Evolutionary conservation across 345 rosid species (phyloP).

Genomic region (Populus davidiana): DNA sequence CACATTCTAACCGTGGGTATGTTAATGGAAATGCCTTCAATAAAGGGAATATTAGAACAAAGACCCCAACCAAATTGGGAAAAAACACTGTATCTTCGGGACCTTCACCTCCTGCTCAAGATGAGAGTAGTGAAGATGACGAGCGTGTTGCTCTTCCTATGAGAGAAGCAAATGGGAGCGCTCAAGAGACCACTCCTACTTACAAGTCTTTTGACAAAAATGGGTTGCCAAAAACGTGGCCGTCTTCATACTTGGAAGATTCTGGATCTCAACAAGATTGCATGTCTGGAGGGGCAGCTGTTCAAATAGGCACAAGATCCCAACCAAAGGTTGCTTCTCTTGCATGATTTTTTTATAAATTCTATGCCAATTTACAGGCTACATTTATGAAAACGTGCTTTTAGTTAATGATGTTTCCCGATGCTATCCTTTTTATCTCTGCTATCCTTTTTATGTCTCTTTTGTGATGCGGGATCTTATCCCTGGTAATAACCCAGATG

Average conservation of each 20-base stretch:
- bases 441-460: no score
- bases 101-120: slow-evolving; percentile 25
- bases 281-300: slow-evolving; percentile 19
- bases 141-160: slow-evolving; percentile 16
- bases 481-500: no score
- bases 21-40: slow-evolving; percentile 11
- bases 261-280: slow-evolving; percentile 19
- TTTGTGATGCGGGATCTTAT: not conserved
- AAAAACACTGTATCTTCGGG: slow-evolving; percentile 25
- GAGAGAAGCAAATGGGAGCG: slow-evolving; percentile 22
- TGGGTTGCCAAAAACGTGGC: slow-evolving; percentile 10
- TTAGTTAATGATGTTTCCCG: not conserved
- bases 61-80: slow-evolving; percentile 22
- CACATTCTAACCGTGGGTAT: slow-evolving; percentile 33
- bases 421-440: not conserved
- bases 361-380: not conserved
- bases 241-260: slow-evolving; percentile 18
- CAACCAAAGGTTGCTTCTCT: slow-evolving; percentile 34
- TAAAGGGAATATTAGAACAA: slow-evolving; percentile 30
- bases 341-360: not conserved
- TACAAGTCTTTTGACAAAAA: slow-evolving; percentile 21
- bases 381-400: not conserved
- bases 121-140: slow-evolving; percentile 35
- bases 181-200: slow-evolving; percentile 9
- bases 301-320: slow-evolving; percentile 4